These are phyloP conservation scores for Pyricularia pennisetigena DNA, from an alignment of 2,329 filamentous ascomycete species.

Conservation along the genomic window DNA sequence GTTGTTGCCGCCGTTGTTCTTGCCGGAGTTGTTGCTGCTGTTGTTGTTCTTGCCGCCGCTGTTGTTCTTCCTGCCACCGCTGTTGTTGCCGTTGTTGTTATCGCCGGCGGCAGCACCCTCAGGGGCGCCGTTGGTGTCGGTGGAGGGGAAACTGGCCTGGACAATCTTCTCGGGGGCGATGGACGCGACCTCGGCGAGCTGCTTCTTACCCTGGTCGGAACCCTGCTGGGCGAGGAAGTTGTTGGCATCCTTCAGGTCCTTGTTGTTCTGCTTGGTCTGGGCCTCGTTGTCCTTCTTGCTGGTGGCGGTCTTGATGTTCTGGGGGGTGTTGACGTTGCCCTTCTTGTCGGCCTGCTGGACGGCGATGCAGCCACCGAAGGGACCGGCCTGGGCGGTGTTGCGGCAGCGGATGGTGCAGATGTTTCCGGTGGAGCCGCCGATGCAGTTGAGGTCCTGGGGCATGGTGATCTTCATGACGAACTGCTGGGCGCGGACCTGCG, in stretches of 20 bases:
- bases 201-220: too few relatives aligned
- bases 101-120: not conserved
- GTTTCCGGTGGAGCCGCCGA: conserved; percentile 45
- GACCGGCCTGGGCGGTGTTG: conserved; percentile 34
- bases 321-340: conserved; percentile 29
- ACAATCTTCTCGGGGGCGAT: conserved; percentile 2
- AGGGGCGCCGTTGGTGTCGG: not conserved
- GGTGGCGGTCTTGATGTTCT: conserved; percentile 29
- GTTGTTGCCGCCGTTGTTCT: not conserved
- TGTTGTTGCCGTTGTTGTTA: not conserved
- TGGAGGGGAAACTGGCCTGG: not conserved
- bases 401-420: conserved; percentile 50
- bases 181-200: conserved; percentile 1
- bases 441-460: conserved; percentile 37
- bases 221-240: not conserved
- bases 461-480: conserved; percentile 45
- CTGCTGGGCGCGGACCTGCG: conserved; percentile 11
- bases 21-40: not conserved
- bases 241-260: conserved; percentile 36
- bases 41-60: not conserved
- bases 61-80: too few relatives aligned
- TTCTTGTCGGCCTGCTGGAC: conserved; percentile 41
- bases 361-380: conserved; percentile 43
- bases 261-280: conserved; percentile 34
- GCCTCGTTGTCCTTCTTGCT: conserved; percentile 33